Percentiles rank a stretch among this genome's conserved stretches.
Evolutionary conservation across 164 flowering plant species (phyloP).

Genomic region (Magnolia sinica): DNA sequence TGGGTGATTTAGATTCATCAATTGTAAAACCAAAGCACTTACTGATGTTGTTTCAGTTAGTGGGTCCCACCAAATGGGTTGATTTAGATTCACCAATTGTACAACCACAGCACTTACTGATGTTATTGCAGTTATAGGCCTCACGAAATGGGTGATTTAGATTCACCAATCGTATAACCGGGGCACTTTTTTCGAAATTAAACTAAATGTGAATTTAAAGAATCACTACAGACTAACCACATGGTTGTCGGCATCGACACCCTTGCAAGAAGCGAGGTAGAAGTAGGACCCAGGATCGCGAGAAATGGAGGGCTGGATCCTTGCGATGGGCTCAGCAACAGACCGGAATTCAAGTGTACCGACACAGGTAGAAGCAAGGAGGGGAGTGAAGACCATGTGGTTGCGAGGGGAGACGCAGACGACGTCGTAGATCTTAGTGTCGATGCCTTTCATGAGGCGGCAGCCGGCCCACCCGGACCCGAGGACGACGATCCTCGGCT

Average conservation of each 20-base stretch:
- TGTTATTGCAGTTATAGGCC: too few species aligned
- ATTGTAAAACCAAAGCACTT: too few species aligned
- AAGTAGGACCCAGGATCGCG: constrained; percentile 73
- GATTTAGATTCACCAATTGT: too few species aligned
- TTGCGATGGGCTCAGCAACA: constrained; percentile 87
- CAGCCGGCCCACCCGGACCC: constrained; percentile 98
- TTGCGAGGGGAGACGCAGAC: constrained; percentile 92
- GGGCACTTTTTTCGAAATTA: too few species aligned
- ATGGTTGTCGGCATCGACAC: constrained; percentile 59
- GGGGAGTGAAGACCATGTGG: constrained; percentile 97
- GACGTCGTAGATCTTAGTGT: constrained; percentile 71
- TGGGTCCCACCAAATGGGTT: too few species aligned
- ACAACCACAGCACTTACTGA: too few species aligned
- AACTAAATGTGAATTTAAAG: too few species aligned
- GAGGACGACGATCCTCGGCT: constrained; percentile 89
- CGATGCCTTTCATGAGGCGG: constrained; percentile 76
- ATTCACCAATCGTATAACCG: too few species aligned
- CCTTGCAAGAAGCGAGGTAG: constrained; percentile 69
- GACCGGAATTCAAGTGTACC: constrained; percentile 97
- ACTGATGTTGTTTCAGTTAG: too few species aligned
- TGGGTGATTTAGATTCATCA: too few species aligned
- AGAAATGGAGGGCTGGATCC: constrained; percentile 92
- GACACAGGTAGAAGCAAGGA: constrained; percentile 94
- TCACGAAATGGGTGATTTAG: too few species aligned
- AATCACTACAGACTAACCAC: constrained; percentile 18